These are phyloP conservation scores for Lactifluus hygrophoroides DNA, from an alignment of 768 basidiomycete genomes.

Conservation along the genomic window DNA sequence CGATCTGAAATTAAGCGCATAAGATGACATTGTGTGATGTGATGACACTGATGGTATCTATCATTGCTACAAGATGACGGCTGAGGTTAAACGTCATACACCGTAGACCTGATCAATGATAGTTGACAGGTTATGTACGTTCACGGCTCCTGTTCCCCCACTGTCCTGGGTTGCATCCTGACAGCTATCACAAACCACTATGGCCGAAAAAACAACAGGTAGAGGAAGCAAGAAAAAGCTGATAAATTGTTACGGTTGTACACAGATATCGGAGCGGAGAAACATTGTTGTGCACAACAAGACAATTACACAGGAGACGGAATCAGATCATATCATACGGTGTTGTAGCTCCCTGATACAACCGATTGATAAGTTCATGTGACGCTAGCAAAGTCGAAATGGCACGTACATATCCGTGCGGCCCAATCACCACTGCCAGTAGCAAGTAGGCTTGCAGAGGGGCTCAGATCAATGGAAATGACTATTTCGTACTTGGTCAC, in stretches of 20 bases:
- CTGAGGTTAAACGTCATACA: not conserved
- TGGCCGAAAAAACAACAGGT: constrained; percentile 2
- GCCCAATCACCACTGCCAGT: constrained; percentile 67
- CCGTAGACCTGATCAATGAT: not conserved
- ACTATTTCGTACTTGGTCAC: constrained; percentile 31
- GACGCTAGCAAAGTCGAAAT: not conserved
- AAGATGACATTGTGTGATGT: not conserved
- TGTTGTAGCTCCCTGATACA: constrained; percentile 22
- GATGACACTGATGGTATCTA: not conserved
- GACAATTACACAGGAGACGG: not conserved
- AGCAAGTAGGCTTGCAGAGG: constrained; percentile 51
- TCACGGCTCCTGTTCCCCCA: not conserved
- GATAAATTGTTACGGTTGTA: constrained; percentile 5
- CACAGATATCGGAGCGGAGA: constrained; percentile 2
- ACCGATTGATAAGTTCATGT: not conserved
- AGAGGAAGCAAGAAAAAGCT: constrained; percentile 13
- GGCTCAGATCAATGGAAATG: constrained; percentile 64
- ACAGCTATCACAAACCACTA: constrained; percentile 10
- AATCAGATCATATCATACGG: constrained; percentile 18
- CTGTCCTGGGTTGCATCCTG: not conserved
- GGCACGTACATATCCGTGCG: constrained; percentile 54
- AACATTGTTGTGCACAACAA: constrained; percentile 6
- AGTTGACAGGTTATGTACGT: constrained; percentile 16
- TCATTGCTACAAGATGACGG: constrained; percentile 4
- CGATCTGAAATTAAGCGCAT: not conserved